Base-by-base conservation (phyloP, 2,329 filamentous ascomycete species). In the Thyridium curvatum region DNA sequence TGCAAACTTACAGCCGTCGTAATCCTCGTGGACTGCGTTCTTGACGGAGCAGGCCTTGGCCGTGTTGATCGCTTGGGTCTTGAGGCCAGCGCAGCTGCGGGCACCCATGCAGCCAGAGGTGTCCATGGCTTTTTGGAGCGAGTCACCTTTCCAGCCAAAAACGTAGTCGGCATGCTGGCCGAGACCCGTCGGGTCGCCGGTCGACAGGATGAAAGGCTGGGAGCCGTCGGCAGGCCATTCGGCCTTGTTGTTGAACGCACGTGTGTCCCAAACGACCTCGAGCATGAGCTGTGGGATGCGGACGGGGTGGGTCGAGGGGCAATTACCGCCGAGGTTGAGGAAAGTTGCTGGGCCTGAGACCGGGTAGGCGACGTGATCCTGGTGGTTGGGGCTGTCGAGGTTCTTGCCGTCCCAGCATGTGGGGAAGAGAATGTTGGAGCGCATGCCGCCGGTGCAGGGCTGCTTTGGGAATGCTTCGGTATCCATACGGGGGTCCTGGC, bases 401-500 rank as follows among this genome's bases (percentile, higher is more conserved):
- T 69, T 69, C 42, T 60, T 60, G 40, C 68, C 68, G 43, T 71
- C 67, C 68, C 69, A 71, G 58, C 69, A 71, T 68, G 66, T 69
- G 0, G 66, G 67, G 53, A 70, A 71, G 10, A 61, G 60, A 33
- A 70, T 62, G 45, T 68, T 70, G 32, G 63, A 60, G 38, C 65
- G 62, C 40, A 71, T 69, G 14, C 66, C 67, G 29, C 65, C 65
- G 2, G 58, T 51, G 51, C 66, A 71, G 29, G 55, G 48, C 42
- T 57, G 60, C 8, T 47, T 52, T 6, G 65, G 65, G 7, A 71
- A 51, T 18, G 45, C 38, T 41, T 65, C 58, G 7, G 54, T 59
- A 46, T 70, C 66, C 52, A 61, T 49, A 50, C 60, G 54, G 32
- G 58, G 53, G 51, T 78, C 71, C 43, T 46, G 44, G 54, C 60